Percentiles rank a stretch among this genome's conserved stretches.
phyloP scores from a whole-genome alignment of 2,329 filamentous ascomycete species.

The Ceratocystis destructans region DNA sequence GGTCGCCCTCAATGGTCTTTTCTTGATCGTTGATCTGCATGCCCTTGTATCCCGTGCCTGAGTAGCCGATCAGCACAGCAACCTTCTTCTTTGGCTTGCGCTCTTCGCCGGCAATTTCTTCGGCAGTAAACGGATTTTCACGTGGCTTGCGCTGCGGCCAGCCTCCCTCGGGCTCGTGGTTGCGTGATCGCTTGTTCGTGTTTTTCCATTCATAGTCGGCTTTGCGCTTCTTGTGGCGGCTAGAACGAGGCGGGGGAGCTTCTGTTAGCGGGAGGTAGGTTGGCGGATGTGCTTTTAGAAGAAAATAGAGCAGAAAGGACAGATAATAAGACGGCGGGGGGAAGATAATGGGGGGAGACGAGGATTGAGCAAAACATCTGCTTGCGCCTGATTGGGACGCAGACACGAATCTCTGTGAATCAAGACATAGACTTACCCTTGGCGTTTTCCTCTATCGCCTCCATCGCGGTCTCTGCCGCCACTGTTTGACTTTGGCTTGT shows the following conservation, averaged over 20 bases:
- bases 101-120: slow-evolving; percentile 78
- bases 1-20: slow-evolving; percentile 89
- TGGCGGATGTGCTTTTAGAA: slow-evolving; percentile 10
- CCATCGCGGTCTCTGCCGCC: slow-evolving; percentile 6
- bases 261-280: slow-evolving; percentile 17
- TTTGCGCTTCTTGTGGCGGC: slow-evolving; percentile 19
- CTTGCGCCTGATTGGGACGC: not conserved
- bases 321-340: not conserved
- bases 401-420: not conserved
- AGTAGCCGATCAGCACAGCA: slow-evolving; percentile 88
- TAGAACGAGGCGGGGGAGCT: slow-evolving; percentile 1
- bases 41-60: slow-evolving; percentile 89
- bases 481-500: not conserved
- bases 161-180: slow-evolving; percentile 18
- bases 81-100: slow-evolving; percentile 91
- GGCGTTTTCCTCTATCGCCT: slow-evolving; percentile 13
- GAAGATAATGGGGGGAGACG: not conserved
- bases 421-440: slow-evolving; percentile 12
- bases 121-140: slow-evolving; percentile 45
- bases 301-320: not conserved
- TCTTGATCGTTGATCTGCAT: slow-evolving; percentile 79
- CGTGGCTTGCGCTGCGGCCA: slow-evolving; percentile 18
- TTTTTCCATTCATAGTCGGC: slow-evolving; percentile 16
- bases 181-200: slow-evolving; percentile 17
- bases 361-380: not conserved